These are phyloP conservation scores for Mytilinidion resinicola DNA, from an alignment of 495 filamentous ascomycete species.

Conservation along the genomic window DNA sequence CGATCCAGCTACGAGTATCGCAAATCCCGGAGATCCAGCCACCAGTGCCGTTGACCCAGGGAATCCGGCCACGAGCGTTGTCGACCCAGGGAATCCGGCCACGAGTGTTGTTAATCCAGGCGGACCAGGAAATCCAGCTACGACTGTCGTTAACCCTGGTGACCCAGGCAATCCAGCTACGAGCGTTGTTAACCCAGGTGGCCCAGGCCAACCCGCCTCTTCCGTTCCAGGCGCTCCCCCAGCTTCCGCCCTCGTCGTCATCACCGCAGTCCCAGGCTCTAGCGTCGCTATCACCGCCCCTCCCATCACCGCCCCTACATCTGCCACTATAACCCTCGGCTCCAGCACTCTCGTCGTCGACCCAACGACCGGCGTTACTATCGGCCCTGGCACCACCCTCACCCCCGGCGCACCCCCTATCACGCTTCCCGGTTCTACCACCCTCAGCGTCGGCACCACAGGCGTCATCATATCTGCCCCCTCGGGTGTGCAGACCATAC, in stretches of 20 bases:
- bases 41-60: neutral
- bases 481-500: neutral
- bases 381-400: neutral
- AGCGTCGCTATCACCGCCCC: neutral
- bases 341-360: too few species aligned
- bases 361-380: neutral
- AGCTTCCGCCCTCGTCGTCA: neutral
- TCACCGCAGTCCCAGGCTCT: neutral
- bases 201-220: too few species aligned
- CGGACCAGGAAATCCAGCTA: too few species aligned
- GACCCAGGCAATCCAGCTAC: too few species aligned
- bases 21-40: neutral
- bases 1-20: too few species aligned
- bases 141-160: too few species aligned
- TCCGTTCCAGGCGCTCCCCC: neutral
- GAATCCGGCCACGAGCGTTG: too few species aligned
- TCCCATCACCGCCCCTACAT: too few species aligned
- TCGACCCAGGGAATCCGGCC: too few species aligned
- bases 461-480: slow-evolving; percentile 3
- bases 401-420: neutral
- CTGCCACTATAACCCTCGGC: neutral
- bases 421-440: neutral
- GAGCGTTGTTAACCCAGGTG: too few species aligned
- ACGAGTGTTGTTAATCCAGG: neutral
- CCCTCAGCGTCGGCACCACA: neutral